Base-by-base conservation (phyloP, 129 eudicot species). In the Cynara cardunculus region DNA sequence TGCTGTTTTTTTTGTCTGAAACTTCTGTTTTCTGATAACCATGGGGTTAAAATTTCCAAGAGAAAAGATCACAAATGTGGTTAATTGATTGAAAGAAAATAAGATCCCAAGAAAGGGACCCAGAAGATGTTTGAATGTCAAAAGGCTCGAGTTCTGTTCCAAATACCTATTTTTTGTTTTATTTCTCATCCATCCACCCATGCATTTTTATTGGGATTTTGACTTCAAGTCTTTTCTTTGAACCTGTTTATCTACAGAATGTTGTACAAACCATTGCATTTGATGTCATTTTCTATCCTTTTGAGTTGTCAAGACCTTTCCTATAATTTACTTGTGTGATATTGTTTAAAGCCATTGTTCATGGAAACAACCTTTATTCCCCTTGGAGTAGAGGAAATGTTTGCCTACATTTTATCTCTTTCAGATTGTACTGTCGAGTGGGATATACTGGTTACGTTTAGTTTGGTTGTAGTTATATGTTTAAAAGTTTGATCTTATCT, bases 261-360 rank as follows among this genome's bases (percentile, higher is more conserved):
- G 82, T 77, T 83, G 86, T 77, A 83, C 82, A 72, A 64, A 64
- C 69, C 69, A 71, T 62, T 65, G 73, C 72, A 71, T 73, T 65
- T 77, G 79, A 31, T 76, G 71, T 24, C 41, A 61, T 14, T 66
- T 71, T 71, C 27, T 79, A 30, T 70, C 26, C 12, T 24, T 71
- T 53, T 49, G 62, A 49, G 22, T 49, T 49, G 62, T 49, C 22
- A 49, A 49, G 30, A 76, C 25, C 5, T 59, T 31, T 30, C 25
- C 18, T 9, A 25, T 41, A 13, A 41, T 44, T 31, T 74, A 27
- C 25, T 49, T 7, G 0, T 74, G 31, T 61, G 71, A 56, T 56
- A 61, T n/a, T 19, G 66, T n/a, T n/a, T n/a, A 8, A 62, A 21
- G 28, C 11, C 28, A 24, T 62, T 62, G 2, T 53, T 53, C 64